Evolutionary conservation across 192 early-diverging fungal species (phyloP).

Genomic region (Lobosporangium transversale): DNA sequence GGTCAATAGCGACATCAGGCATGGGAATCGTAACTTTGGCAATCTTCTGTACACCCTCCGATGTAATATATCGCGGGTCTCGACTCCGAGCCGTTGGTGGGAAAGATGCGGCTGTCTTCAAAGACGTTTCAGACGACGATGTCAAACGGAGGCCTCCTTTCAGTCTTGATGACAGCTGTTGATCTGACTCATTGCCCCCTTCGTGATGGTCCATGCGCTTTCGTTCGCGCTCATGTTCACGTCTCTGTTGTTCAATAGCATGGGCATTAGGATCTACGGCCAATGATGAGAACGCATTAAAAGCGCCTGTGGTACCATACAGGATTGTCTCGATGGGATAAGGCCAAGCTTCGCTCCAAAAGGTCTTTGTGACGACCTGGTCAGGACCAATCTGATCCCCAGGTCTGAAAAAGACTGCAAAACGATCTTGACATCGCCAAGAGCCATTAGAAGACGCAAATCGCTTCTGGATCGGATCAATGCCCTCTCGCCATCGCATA

Average conservation of each 20-base stretch:
- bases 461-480: conserved; percentile 44
- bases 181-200: conserved; percentile 19
- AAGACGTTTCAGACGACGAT: conserved; percentile 11
- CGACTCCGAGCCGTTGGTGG: conserved; percentile 10
- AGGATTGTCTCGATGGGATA: conserved; percentile 52
- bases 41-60: conserved; percentile 41
- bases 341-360: conserved; percentile 54
- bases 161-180: conserved; percentile 10
- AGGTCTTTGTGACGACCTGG: conserved; percentile 48
- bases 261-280: too few species aligned
- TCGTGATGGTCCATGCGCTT: neutral
- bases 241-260: neutral
- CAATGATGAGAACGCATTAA: too few species aligned
- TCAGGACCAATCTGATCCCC: conserved; percentile 46
- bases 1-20: conserved; percentile 49
- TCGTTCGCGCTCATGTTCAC: neutral
- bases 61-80: conserved; percentile 46
- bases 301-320: conserved; percentile 36
- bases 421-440: conserved; percentile 52
- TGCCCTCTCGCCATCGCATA: conserved; percentile 49
- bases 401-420: conserved; percentile 47
- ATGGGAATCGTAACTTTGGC: conserved; percentile 48
- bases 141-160: conserved; percentile 6
- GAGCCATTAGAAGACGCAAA: conserved; percentile 46
- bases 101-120: conserved; percentile 36